A percentile compares a stretch with the other conserved stretches of the same genome.
Conservation (phyloP, 768 basidiomycete genomes). For the Pisolithus marmoratus region DNA sequence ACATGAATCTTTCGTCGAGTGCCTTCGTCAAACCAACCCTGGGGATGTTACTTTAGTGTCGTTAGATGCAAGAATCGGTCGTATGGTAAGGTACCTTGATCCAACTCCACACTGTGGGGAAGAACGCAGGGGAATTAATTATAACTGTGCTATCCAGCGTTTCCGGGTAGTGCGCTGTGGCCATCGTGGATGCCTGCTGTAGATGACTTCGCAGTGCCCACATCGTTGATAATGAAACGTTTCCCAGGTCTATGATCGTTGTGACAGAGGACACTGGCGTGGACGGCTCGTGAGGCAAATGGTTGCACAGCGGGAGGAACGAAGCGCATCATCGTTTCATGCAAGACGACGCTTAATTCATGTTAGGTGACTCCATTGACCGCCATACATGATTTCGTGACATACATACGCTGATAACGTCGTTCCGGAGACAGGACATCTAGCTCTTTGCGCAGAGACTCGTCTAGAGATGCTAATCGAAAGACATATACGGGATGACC, state of each 20-base stretch:
- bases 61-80: neutral
- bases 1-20: constrained; percentile 76
- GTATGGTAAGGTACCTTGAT: constrained; percentile 46
- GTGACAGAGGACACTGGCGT: constrained; percentile 57
- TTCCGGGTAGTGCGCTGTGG: constrained; percentile 80
- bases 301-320: constrained; percentile 56
- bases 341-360: constrained; percentile 50
- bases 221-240: constrained; percentile 55
- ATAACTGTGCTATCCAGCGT: constrained; percentile 62
- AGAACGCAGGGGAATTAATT: constrained; percentile 79
- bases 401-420: constrained; percentile 68
- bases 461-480: constrained; percentile 53
- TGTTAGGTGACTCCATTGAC: neutral
- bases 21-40: constrained; percentile 78
- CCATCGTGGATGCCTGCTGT: constrained; percentile 68
- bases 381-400: constrained; percentile 4
- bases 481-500: constrained; percentile 78
- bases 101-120: constrained; percentile 81
- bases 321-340: constrained; percentile 64
- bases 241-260: constrained; percentile 69
- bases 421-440: constrained; percentile 46
- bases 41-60: neutral
- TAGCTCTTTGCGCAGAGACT: constrained; percentile 53
- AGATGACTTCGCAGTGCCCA: constrained; percentile 70
- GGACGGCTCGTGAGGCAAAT: constrained; percentile 47